Evolutionary conservation across 2,329 filamentous ascomycete species (phyloP).

Genomic region (Diaporthe citrichinensis): DNA sequence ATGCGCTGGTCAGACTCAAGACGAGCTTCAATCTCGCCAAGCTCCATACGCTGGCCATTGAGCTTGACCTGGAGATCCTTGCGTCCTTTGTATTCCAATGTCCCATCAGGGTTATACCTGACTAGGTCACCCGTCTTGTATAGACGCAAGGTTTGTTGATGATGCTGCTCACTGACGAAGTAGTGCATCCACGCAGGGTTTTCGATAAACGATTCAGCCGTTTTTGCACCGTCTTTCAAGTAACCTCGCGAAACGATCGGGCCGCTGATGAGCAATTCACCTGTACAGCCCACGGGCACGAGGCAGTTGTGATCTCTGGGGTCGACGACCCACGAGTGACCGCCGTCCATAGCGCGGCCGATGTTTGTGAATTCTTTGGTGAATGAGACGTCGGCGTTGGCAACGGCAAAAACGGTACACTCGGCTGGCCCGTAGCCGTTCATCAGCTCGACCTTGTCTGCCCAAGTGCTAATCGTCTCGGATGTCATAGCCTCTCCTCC

Average conservation of each 20-base stretch:
- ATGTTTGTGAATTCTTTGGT: constrained; percentile 42
- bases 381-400: not conserved
- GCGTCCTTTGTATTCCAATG: constrained; percentile 59
- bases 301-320: constrained; percentile 43
- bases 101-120: constrained; percentile 52
- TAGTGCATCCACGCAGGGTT: not conserved
- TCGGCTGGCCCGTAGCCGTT: constrained; percentile 45
- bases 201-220: constrained; percentile 45
- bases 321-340: constrained; percentile 49
- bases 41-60: constrained; percentile 68
- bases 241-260: constrained; percentile 58
- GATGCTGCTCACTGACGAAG: not conserved
- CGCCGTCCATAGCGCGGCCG: constrained; percentile 38
- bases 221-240: constrained; percentile 56
- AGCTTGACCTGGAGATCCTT: constrained; percentile 71
- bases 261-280: constrained; percentile 44
- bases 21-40: constrained; percentile 48
- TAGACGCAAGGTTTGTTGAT: not conserved
- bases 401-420: constrained; percentile 23
- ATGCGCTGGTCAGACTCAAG: constrained; percentile 46
- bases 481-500: constrained; percentile 44
- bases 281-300: constrained; percentile 42
- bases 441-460: constrained; percentile 35
- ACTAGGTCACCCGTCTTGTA: constrained; percentile 59
- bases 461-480: constrained; percentile 41